These are phyloP conservation scores for Verticillium alfalfae DNA, from an alignment of 2,329 filamentous ascomycete genomes.

Conservation along the genomic window DNA sequence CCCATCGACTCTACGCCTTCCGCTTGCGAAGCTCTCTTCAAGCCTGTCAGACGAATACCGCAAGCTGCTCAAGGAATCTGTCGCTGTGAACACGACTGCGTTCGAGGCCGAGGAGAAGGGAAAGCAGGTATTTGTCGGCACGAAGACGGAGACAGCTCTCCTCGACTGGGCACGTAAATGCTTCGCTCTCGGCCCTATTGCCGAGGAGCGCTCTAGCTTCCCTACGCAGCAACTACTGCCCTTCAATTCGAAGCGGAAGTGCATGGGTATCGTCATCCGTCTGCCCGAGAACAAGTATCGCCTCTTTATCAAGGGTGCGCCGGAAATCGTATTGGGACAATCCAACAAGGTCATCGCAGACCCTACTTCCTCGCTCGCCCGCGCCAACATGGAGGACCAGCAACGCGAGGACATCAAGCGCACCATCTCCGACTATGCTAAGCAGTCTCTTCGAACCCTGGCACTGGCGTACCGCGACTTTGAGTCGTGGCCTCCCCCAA, in stretches of 20 bases:
- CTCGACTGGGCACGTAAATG: conserved; percentile 24
- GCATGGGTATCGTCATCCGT: conserved; percentile 35
- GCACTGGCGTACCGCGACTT: conserved; percentile 63
- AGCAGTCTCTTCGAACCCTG: conserved; percentile 61
- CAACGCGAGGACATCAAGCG: conserved; percentile 20
- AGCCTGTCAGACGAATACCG: conserved; percentile 26
- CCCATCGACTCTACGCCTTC: background rate
- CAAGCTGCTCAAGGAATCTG: conserved; percentile 30
- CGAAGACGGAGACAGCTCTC: conserved; percentile 50
- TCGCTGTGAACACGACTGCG: conserved; percentile 46
- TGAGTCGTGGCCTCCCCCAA: conserved; percentile 60
- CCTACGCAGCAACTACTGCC: conserved; percentile 41
- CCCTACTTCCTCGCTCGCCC: conserved; percentile 27
- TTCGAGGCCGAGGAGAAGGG: conserved; percentile 43
- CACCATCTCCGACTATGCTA: conserved; percentile 49
- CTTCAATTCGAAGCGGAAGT: conserved; percentile 47
- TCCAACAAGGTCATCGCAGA: conserved; percentile 38
- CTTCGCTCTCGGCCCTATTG: conserved; percentile 33
- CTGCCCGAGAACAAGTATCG: conserved; percentile 27
- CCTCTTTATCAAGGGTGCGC: conserved; percentile 47
- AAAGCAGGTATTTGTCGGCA: conserved; percentile 40
- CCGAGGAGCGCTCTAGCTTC: conserved; percentile 40
- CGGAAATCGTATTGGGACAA: conserved; percentile 42
- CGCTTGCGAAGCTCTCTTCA: conserved; percentile 7
- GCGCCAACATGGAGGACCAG: conserved; percentile 23